Percentiles rank a stretch among this genome's conserved stretches.
phyloP scores from a whole-genome alignment of 805 yeast genomes.

The Maudiozyma saulgeensis region DNA sequence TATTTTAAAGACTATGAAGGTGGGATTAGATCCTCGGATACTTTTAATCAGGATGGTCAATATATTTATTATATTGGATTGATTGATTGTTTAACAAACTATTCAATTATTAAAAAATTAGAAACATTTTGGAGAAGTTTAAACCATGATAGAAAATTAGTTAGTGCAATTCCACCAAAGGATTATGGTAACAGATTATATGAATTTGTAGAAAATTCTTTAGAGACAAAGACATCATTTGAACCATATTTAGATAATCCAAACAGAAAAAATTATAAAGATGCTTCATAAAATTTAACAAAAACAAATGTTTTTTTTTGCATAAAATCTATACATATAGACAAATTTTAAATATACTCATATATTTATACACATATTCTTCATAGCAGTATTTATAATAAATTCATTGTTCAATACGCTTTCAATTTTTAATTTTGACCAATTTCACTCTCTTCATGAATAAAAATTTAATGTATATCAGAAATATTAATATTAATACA shows the following conservation, averaged over 20 bases:
- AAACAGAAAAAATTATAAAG: slow-evolving; percentile 11
- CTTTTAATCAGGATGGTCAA: slow-evolving; percentile 39
- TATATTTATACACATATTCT: background rate
- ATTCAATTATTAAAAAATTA: slow-evolving; percentile 59
- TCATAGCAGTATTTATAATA: too few species aligned
- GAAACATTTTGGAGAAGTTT: slow-evolving; percentile 81
- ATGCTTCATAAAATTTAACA: slow-evolving; percentile 1
- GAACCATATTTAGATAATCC: slow-evolving; percentile 11
- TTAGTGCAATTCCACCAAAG: slow-evolving; percentile 82
- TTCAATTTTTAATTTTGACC: too few species aligned
- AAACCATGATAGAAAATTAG: slow-evolving; percentile 53
- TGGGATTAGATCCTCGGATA: slow-evolving; percentile 67
- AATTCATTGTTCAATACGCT: too few species aligned
- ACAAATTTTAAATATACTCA: background rate
- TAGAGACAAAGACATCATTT: slow-evolving; percentile 17
- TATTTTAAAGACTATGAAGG: slow-evolving; percentile 74
- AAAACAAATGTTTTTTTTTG: background rate
- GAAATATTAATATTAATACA: too few species aligned
- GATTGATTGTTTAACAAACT: slow-evolving; percentile 85
- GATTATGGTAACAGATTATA: slow-evolving; percentile 88
- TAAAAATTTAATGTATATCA: too few species aligned
- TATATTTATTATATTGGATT: slow-evolving; percentile 84
- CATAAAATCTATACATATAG: background rate
- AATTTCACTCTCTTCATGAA: too few species aligned
- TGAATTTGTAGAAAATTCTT: slow-evolving; percentile 46